Evolutionary conservation across 2,329 filamentous ascomycete genomes (phyloP).

Genomic region (Colletotrichum gloeosporioides): DNA sequence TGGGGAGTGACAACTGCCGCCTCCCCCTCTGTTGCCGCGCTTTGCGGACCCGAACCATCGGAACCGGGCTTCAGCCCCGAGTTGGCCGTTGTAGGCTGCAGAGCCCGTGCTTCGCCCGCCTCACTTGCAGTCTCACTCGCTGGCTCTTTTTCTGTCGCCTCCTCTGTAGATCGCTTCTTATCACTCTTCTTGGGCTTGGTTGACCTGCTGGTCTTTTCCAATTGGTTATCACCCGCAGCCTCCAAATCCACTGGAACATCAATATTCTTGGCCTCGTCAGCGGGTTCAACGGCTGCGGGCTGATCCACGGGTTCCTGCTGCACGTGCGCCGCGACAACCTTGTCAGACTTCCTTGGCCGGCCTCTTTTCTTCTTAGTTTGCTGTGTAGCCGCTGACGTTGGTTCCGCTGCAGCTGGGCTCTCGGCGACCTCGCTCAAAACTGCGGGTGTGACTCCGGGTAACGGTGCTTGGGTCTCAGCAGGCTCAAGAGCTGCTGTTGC

Average conservation of each 20-base stretch:
- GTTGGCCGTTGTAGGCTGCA: slow-evolving; percentile 11
- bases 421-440: background rate
- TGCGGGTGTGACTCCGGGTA: background rate
- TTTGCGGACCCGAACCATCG: background rate
- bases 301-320: background rate
- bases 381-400: background rate
- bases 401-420: background rate
- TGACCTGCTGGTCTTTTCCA: background rate
- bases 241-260: background rate
- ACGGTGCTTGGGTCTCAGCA: background rate
- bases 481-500: background rate
- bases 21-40: background rate
- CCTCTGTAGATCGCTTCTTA: background rate
- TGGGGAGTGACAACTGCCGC: background rate
- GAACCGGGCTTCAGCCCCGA: background rate
- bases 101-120: background rate
- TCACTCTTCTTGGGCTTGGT: background rate
- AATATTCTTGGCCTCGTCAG: background rate
- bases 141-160: background rate
- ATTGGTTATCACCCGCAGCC: background rate
- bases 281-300: background rate
- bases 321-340: slow-evolving; percentile 12
- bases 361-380: slow-evolving; percentile 33
- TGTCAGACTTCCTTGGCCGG: slow-evolving; percentile 44
- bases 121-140: background rate